Evolutionary conservation across 1,139 yeast species (phyloP).

Genomic region (Taphrina sp.): DNA sequence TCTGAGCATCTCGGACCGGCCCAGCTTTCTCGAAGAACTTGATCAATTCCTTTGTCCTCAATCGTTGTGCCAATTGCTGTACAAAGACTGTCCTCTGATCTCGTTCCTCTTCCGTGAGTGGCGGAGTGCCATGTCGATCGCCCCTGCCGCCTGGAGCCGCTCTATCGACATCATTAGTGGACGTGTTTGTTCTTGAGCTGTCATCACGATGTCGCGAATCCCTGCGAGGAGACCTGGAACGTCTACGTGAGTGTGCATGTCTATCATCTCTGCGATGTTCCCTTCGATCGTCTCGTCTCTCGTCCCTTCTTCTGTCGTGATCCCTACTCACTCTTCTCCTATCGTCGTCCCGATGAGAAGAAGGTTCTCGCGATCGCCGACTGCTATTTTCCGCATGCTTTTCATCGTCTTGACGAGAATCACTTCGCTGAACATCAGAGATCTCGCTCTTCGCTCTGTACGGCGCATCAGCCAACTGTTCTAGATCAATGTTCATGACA

Average conservation of each 20-base stretch:
- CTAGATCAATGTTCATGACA: conserved; percentile 33
- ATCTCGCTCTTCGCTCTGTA: conserved; percentile 19
- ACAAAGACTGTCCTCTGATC: conserved; percentile 47
- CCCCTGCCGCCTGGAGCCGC: conserved; percentile 6
- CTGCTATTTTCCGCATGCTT: conserved; percentile 30
- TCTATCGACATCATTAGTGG: conserved; percentile 24
- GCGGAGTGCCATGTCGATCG: conserved; percentile 35
- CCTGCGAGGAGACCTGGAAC: conserved; percentile 25
- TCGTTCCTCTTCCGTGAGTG: conserved; percentile 41
- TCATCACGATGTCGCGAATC: conserved; percentile 26
- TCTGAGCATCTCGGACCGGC: conserved; percentile 45
- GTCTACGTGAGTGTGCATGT: conserved; percentile 27
- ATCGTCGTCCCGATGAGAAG: conserved; percentile 34
- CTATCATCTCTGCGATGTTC: conserved; percentile 29
- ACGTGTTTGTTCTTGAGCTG: conserved; percentile 1
- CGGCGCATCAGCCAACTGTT: conserved; percentile 37
- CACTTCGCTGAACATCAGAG: neutral
- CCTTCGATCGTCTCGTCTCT: conserved; percentile 23
- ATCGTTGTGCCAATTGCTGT: conserved; percentile 45
- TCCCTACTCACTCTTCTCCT: conserved; percentile 32
- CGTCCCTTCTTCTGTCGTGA: conserved; percentile 27
- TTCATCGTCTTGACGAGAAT: conserved; percentile 24
- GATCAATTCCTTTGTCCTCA: conserved; percentile 43
- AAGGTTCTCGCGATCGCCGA: conserved; percentile 31
- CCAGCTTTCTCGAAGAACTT: conserved; percentile 46